These are phyloP conservation scores for Xanthoceras sorbifolium DNA, from an alignment of 345 rosid species.

Conservation along the genomic window DNA sequence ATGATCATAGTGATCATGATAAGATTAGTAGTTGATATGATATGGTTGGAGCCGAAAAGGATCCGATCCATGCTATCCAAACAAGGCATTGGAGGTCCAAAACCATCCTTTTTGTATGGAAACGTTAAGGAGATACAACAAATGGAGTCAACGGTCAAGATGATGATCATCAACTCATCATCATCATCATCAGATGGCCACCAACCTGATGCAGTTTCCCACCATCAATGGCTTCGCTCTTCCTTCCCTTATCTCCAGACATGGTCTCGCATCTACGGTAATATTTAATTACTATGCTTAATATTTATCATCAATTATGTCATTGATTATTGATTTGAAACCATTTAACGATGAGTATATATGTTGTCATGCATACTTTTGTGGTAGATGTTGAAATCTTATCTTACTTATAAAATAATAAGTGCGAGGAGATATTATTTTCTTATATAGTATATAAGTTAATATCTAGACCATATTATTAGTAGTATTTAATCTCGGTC, in stretches of 20 bases:
- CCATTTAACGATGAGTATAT: too few relatives aligned
- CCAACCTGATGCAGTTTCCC: neutral
- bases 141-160: neutral
- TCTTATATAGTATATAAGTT: too few relatives aligned
- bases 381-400: too few relatives aligned
- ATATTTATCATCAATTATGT: neutral
- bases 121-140: conserved; percentile 8
- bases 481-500: too few relatives aligned
- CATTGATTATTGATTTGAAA: neutral
- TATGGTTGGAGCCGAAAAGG: neutral
- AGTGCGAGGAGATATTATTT: too few relatives aligned
- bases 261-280: conserved; percentile 33
- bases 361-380: too few relatives aligned
- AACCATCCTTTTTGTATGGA: conserved; percentile 4
- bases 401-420: too few relatives aligned
- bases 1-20: neutral
- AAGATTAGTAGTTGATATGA: neutral
- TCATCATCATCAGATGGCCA: neutral
- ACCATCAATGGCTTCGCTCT: conserved; percentile 20
- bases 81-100: conserved; percentile 18
- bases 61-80: conserved; percentile 6
- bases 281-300: neutral
- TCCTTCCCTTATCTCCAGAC: conserved; percentile 28
- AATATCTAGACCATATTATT: too few relatives aligned
- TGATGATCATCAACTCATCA: neutral